Percentiles rank a stretch among this genome's conserved stretches.
Conservation (phyloP, 2,329 filamentous ascomycete species). For the Podosphaera fusca region DNA sequence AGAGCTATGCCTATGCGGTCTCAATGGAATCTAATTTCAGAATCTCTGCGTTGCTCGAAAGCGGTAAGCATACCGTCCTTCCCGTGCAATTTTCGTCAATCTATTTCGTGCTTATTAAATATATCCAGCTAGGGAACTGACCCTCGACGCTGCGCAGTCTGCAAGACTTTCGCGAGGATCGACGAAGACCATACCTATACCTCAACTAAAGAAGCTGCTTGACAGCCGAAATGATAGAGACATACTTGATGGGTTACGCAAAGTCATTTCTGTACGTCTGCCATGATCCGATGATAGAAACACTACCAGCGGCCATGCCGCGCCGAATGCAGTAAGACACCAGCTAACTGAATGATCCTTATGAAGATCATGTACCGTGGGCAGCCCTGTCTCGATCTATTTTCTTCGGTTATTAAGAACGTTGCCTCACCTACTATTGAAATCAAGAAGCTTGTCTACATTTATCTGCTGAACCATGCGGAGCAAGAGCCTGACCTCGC, state of each 20-base stretch:
- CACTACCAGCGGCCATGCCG: not conserved
- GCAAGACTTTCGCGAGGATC: constrained; percentile 43
- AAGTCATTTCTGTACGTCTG: constrained; percentile 55
- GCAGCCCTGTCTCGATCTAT: constrained; percentile 74
- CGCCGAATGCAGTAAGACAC: not conserved
- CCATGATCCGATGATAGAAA: constrained; percentile 1
- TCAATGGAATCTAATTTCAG: constrained; percentile 86
- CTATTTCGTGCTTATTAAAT: constrained; percentile 2
- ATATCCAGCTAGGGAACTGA: constrained; percentile 68
- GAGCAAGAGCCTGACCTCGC: constrained; percentile 90
- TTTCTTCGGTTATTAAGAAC: constrained; percentile 96
- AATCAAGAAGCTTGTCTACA: constrained; percentile 96
- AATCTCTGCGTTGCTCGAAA: constrained; percentile 86
- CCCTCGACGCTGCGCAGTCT: constrained; percentile 84
- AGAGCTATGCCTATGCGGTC: not conserved
- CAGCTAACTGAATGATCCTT: not conserved
- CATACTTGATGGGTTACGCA: constrained; percentile 72
- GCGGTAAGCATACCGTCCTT: constrained; percentile 34
- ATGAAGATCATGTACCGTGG: constrained; percentile 79
- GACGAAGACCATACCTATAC: constrained; percentile 44
- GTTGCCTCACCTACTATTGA: constrained; percentile 83
- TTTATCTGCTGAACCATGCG: constrained; percentile 90
- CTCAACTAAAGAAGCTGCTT: constrained; percentile 80
- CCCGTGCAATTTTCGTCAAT: constrained; percentile 1
- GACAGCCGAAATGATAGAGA: constrained; percentile 88